Conservation (phyloP, 164 flowering plant species). For the Paratinospora sagittata region DNA sequence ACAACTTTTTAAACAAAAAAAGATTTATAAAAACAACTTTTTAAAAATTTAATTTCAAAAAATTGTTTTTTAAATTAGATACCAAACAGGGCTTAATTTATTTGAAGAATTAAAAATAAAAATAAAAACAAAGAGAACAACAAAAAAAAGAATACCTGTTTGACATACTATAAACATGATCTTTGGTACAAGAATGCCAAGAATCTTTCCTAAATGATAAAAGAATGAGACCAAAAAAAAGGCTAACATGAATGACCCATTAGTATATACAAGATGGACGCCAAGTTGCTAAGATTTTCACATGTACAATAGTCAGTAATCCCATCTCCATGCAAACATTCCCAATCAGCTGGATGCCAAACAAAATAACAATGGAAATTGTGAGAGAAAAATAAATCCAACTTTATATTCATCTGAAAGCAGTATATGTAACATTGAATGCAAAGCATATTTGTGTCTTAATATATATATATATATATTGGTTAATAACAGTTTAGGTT, state of each 20-base stretch:
- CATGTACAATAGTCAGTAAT: neutral
- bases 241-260: neutral
- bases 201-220: neutral
- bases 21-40: too few relatives aligned
- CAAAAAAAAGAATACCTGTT: neutral
- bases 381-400: neutral
- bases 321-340: too few relatives aligned
- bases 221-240: neutral
- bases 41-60: too few relatives aligned
- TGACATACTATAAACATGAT: neutral
- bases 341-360: neutral
- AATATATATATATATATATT: too few relatives aligned
- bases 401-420: neutral
- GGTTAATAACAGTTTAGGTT: neutral
- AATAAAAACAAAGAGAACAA: too few relatives aligned
- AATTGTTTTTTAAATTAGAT: too few relatives aligned
- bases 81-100: neutral
- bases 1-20: too few relatives aligned
- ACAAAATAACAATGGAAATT: neutral
- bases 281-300: neutral
- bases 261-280: neutral
- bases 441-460: neutral
- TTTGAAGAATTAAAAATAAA: too few relatives aligned
- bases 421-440: neutral
- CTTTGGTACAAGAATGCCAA: neutral